These are phyloP conservation scores for Athelia psychrophila DNA, from an alignment of 1,284 basidiomycete genomes.

Conservation along the genomic window DNA sequence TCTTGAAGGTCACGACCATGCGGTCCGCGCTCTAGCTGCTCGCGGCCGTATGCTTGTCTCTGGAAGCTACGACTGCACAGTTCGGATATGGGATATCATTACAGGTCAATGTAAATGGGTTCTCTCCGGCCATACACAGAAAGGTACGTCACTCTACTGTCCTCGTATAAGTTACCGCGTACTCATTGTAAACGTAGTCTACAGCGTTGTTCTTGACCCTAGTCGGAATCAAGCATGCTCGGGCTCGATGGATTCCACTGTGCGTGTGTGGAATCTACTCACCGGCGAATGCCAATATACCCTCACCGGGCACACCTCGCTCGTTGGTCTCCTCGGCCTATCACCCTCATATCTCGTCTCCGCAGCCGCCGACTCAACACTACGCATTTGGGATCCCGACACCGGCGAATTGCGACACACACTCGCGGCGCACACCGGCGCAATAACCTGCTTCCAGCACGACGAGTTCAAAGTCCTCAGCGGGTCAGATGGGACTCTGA, in stretches of 20 bases:
- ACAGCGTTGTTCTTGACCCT: constrained; percentile 87
- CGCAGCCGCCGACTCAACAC: constrained; percentile 90
- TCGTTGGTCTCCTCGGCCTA: constrained; percentile 85
- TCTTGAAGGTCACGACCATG: constrained; percentile 86
- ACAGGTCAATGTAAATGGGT: constrained; percentile 83
- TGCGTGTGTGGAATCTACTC: constrained; percentile 87
- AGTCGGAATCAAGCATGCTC: constrained; percentile 86
- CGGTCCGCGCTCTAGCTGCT: constrained; percentile 90
- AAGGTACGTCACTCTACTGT: constrained; percentile 51
- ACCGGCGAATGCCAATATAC: constrained; percentile 80
- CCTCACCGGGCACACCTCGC: constrained; percentile 83
- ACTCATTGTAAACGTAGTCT: constrained; percentile 52
- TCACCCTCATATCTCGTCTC: constrained; percentile 88
- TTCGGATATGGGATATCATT: constrained; percentile 93
- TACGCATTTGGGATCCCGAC: constrained; percentile 90
- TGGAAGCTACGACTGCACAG: constrained; percentile 93
- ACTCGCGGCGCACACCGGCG: constrained; percentile 86
- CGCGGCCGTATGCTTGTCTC: constrained; percentile 87
- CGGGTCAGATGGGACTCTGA: constrained; percentile 92
- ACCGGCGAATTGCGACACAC: constrained; percentile 77
- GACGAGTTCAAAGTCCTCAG: constrained; percentile 95
- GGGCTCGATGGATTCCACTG: constrained; percentile 95
- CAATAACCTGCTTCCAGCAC: constrained; percentile 97
- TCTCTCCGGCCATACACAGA: constrained; percentile 85
- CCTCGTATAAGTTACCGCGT: constrained; percentile 3